These are phyloP conservation scores for Neurospora intermedia DNA, from an alignment of 495 filamentous ascomycete species.

Conservation along the genomic window DNA sequence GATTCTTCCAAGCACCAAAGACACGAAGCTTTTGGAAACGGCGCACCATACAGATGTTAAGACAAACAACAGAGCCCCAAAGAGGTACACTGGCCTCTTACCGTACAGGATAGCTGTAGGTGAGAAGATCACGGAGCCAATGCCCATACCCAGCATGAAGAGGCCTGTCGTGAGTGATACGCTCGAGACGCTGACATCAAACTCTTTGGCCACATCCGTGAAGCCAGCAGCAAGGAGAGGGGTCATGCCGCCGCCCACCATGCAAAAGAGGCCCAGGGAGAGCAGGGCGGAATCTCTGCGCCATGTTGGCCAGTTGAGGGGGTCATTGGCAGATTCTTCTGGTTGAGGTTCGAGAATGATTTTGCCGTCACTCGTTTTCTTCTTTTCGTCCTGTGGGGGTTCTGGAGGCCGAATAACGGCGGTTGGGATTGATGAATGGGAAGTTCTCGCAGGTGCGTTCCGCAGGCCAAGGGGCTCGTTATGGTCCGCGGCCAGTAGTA, in stretches of 20 bases:
- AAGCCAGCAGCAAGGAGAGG: slow-evolving; percentile 88
- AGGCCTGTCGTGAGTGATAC: slow-evolving; percentile 88
- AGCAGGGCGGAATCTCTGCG: slow-evolving; percentile 71
- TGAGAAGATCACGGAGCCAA: slow-evolving; percentile 73
- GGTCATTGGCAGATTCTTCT: slow-evolving; percentile 83
- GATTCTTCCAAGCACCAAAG: slow-evolving; percentile 71
- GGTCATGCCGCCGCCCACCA: slow-evolving; percentile 90
- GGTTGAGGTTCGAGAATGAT: slow-evolving; percentile 90
- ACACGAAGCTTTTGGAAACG: slow-evolving; percentile 64
- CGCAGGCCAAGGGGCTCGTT: slow-evolving; percentile 77
- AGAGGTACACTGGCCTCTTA: slow-evolving; percentile 85
- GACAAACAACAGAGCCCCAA: slow-evolving; percentile 65
- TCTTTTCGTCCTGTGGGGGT: slow-evolving; percentile 41
- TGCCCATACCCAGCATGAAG: slow-evolving; percentile 88
- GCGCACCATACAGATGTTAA: slow-evolving; percentile 80
- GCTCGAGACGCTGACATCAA: slow-evolving; percentile 55
- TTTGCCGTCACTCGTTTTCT: slow-evolving; percentile 69
- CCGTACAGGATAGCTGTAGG: slow-evolving; percentile 89
- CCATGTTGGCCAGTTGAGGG: slow-evolving; percentile 84
- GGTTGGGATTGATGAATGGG: slow-evolving; percentile 61
- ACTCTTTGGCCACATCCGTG: slow-evolving; percentile 60
- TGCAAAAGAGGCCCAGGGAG: slow-evolving; percentile 81
- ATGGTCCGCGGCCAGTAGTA: slow-evolving; percentile 61
- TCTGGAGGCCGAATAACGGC: slow-evolving; percentile 32
- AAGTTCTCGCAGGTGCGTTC: slow-evolving; percentile 64